phyloP scores from a whole-genome alignment of 148 eudicot genomes.

The Arbutus unedo region DNA sequence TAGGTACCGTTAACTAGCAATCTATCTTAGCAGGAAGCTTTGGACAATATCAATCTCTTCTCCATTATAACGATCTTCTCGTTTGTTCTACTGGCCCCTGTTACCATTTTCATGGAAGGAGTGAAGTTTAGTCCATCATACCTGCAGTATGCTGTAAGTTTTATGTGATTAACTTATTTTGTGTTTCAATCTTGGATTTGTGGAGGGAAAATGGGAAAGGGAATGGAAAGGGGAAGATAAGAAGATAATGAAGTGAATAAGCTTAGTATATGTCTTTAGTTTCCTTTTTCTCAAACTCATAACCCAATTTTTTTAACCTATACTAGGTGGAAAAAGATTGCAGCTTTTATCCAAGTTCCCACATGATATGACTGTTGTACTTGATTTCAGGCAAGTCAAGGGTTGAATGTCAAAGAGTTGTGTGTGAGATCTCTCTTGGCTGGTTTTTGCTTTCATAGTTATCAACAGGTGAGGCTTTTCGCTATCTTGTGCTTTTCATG shows the following conservation, averaged over 20 bases:
- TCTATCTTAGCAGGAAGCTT: slow-evolving; percentile 44
- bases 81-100: slow-evolving; percentile 50
- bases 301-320: not conserved
- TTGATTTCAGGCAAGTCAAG: slow-evolving; percentile 45
- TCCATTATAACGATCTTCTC: slow-evolving; percentile 70
- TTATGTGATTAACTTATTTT: not conserved
- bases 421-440: slow-evolving; percentile 39
- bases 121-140: slow-evolving; percentile 67
- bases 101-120: slow-evolving; percentile 65
- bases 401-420: slow-evolving; percentile 41
- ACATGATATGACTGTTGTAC: not conserved
- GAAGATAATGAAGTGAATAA: not conserved
- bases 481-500: not conserved
- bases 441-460: slow-evolving; percentile 54
- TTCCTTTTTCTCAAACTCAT: not conserved
- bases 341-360: not conserved
- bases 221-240: not conserved
- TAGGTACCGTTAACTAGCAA: not conserved
- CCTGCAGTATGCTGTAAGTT: slow-evolving; percentile 51
- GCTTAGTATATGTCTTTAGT: not conserved
- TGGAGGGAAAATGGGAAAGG: not conserved
- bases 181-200: not conserved
- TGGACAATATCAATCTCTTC: slow-evolving; percentile 88
- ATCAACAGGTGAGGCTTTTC: slow-evolving; percentile 41
- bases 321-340: not conserved